Evolutionary conservation across 192 early-diverging fungal species (phyloP).

Genomic region (Backusella psychrophila): DNA sequence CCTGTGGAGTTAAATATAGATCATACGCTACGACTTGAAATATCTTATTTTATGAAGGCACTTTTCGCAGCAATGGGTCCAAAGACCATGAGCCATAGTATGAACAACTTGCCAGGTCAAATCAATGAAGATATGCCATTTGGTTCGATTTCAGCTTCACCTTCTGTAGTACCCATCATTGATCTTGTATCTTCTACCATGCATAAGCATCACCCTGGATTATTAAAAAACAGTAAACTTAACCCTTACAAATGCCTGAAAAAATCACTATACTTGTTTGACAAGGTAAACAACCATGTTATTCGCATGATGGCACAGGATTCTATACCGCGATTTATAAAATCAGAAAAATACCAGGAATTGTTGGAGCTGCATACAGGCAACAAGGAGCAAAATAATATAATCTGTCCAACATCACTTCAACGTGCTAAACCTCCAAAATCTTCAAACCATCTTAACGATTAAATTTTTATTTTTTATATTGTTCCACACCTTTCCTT

Average conservation of each 20-base stretch:
- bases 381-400: neutral
- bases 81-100: neutral
- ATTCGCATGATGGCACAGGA: conserved; percentile 68
- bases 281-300: conserved; percentile 57
- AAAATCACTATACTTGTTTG: conserved; percentile 41
- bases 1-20: conserved; percentile 50
- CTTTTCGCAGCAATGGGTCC: conserved; percentile 28
- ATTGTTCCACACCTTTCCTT: neutral
- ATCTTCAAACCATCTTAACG: neutral
- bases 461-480: neutral
- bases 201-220: neutral
- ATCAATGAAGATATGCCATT: neutral
- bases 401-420: conserved; percentile 3
- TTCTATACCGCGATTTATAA: conserved; percentile 63
- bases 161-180: neutral
- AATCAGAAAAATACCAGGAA: neutral
- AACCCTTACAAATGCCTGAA: conserved; percentile 6
- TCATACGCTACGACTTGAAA: conserved; percentile 43
- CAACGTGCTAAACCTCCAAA: conserved; percentile 4
- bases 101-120: neutral
- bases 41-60: conserved; percentile 43
- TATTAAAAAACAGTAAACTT: neutral
- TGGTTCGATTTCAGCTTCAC: neutral
- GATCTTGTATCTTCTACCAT: neutral
- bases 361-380: neutral